Conservation (phyloP, 2,329 filamentous ascomycete species). For the Paraphaeosphaeria sporulosa region DNA sequence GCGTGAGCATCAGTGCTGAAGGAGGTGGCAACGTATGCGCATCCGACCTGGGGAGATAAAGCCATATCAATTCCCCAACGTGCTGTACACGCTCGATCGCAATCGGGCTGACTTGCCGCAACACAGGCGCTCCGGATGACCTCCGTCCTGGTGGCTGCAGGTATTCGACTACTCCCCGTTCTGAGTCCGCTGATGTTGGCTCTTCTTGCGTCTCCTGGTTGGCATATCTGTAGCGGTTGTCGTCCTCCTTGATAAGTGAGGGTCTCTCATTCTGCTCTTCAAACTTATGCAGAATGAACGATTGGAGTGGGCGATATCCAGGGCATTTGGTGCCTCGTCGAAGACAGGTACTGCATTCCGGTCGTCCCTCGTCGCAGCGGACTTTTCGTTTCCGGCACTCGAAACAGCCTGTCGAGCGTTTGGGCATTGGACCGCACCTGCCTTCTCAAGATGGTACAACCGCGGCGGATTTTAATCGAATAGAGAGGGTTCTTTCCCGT, state of each 20-base stretch:
- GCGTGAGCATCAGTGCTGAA: slow-evolving; percentile 44
- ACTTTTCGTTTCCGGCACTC: slow-evolving; percentile 49
- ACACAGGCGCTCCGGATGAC: slow-evolving; percentile 29
- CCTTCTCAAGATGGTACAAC: neutral
- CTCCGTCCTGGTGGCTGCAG: slow-evolving; percentile 21
- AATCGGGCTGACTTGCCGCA: slow-evolving; percentile 42
- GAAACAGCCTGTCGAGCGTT: slow-evolving; percentile 47
- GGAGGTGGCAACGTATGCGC: slow-evolving; percentile 42
- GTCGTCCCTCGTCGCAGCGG: slow-evolving; percentile 45
- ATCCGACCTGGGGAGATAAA: slow-evolving; percentile 41
- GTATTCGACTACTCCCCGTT: slow-evolving; percentile 19
- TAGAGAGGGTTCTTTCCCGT: neutral
- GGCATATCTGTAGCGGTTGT: slow-evolving; percentile 42
- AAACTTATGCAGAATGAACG: slow-evolving; percentile 47
- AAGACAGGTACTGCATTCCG: slow-evolving; percentile 45
- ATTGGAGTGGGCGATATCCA: slow-evolving; percentile 45
- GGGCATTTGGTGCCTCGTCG: slow-evolving; percentile 46
- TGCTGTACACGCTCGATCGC: slow-evolving; percentile 47
- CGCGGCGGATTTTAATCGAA: neutral
- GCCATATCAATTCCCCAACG: slow-evolving; percentile 40
- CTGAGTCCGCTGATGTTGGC: slow-evolving; percentile 11
- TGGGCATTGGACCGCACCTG: slow-evolving; percentile 36
- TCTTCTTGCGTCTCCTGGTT: slow-evolving; percentile 25
- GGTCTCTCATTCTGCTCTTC: slow-evolving; percentile 37
- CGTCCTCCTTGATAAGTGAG: slow-evolving; percentile 44